These are phyloP conservation scores for Russula olivacea DNA, from an alignment of 768 basidiomycete species.

Conservation along the genomic window DNA sequence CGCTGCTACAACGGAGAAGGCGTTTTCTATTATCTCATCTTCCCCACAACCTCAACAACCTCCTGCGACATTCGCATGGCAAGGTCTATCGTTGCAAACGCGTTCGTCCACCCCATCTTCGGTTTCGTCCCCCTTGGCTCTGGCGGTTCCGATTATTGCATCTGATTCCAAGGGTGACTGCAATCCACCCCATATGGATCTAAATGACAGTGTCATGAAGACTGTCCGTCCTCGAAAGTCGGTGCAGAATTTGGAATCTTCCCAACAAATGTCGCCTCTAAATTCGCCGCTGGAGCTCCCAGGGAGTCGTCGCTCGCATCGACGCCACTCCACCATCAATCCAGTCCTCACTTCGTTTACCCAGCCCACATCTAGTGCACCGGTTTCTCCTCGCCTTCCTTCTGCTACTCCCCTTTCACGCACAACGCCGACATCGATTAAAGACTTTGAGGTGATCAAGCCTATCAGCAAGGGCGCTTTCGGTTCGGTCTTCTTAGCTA, in stretches of 20 bases:
- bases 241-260: slow-evolving; percentile 57
- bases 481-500: slow-evolving; percentile 95
- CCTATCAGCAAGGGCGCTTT: slow-evolving; percentile 99
- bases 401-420: slow-evolving; percentile 72
- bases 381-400: slow-evolving; percentile 83
- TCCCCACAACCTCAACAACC: slow-evolving; percentile 29
- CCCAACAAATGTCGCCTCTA: slow-evolving; percentile 64
- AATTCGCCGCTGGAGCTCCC: slow-evolving; percentile 49
- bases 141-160: slow-evolving; percentile 80
- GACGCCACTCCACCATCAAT: slow-evolving; percentile 60
- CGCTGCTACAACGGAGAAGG: slow-evolving; percentile 20
- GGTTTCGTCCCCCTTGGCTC: slow-evolving; percentile 78
- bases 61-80: slow-evolving; percentile 36
- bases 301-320: slow-evolving; percentile 49
- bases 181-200: slow-evolving; percentile 56
- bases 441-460: slow-evolving; percentile 99
- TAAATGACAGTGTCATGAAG: slow-evolving; percentile 47
- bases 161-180: slow-evolving; percentile 51
- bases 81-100: slow-evolving; percentile 50
- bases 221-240: slow-evolving; percentile 63
- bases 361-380: slow-evolving; percentile 47
- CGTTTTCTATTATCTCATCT: slow-evolving; percentile 21
- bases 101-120: slow-evolving; percentile 86
- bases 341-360: slow-evolving; percentile 47
- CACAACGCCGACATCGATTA: slow-evolving; percentile 85